Conservation (phyloP, 2,329 filamentous ascomycete species). For the Plectosphaerella sp. region DNA sequence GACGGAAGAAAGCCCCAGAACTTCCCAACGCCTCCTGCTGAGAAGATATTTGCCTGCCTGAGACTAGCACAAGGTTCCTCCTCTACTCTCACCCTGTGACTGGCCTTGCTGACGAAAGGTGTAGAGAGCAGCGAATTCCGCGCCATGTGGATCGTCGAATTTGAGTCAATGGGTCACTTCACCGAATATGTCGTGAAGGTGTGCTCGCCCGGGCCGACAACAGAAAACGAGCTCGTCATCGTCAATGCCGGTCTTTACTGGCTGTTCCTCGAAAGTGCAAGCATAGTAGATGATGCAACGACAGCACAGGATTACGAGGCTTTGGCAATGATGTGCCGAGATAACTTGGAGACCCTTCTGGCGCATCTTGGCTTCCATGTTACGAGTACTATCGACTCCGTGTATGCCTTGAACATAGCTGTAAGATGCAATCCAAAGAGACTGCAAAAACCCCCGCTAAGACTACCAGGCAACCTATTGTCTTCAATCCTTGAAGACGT, state of each 20-base stretch:
- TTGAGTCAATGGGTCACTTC: slow-evolving; percentile 7
- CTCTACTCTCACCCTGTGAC: too few species aligned
- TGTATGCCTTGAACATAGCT: slow-evolving; percentile 13
- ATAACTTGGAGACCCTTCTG: slow-evolving; percentile 16
- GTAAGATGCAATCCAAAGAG: slow-evolving; percentile 4
- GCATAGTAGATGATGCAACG: slow-evolving; percentile 1
- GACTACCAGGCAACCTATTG: background rate
- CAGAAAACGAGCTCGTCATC: slow-evolving; percentile 14
- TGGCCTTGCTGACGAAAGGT: too few species aligned
- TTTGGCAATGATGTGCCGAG: slow-evolving; percentile 11
- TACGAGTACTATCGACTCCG: slow-evolving; percentile 10
- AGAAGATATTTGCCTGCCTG: background rate
- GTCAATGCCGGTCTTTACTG: slow-evolving; percentile 14
- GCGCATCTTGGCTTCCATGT: slow-evolving; percentile 14
- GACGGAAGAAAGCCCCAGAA: background rate
- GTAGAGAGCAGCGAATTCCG: slow-evolving; percentile 2
- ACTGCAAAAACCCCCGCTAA: background rate
- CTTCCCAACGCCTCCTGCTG: background rate
- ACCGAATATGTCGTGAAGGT: slow-evolving; percentile 16
- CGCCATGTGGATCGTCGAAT: slow-evolving; percentile 5
- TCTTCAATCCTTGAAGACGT: slow-evolving; percentile 14
- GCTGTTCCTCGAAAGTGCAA: slow-evolving; percentile 12
- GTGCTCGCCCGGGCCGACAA: slow-evolving; percentile 11
- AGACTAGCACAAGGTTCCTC: background rate
- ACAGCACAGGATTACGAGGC: slow-evolving; percentile 8